Conservation (phyloP, 23 red algal species). For the Agarophyton chilense region DNA sequence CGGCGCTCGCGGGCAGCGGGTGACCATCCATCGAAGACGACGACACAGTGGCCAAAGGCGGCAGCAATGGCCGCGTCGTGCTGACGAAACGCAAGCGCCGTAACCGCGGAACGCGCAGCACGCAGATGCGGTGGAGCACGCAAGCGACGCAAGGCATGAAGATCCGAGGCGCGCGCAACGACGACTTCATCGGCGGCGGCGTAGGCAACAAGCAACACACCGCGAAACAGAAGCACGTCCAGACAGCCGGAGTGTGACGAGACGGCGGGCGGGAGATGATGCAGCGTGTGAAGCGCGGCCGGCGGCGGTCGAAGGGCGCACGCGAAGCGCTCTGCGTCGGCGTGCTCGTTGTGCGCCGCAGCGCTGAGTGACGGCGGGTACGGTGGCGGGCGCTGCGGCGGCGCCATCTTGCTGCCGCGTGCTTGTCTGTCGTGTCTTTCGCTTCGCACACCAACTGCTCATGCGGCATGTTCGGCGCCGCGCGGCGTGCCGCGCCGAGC, state of each 20-base stretch:
- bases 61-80: constrained; percentile 62
- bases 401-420: constrained; percentile 4
- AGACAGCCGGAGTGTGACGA: constrained; percentile 32
- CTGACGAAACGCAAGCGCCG: constrained; percentile 55
- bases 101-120: not conserved
- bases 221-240: constrained; percentile 59
- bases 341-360: constrained; percentile 44
- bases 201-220: constrained; percentile 65
- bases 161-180: constrained; percentile 71
- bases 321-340: constrained; percentile 39
- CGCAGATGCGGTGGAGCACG: not conserved
- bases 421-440: too few relatives aligned
- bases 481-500: too few relatives aligned
- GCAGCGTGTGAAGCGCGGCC: constrained; percentile 8
- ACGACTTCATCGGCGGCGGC: constrained; percentile 58
- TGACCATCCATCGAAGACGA: constrained; percentile 61
- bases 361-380: constrained; percentile 12
- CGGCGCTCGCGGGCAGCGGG: not conserved
- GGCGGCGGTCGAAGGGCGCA: constrained; percentile 45
- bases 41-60: constrained; percentile 56
- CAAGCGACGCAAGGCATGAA: constrained; percentile 51
- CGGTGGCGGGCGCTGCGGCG: constrained; percentile 21
- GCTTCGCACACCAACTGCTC: too few relatives aligned
- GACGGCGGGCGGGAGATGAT: constrained; percentile 34
- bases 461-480: too few relatives aligned